A percentile compares a stretch with the other conserved stretches of the same genome.
Evolutionary conservation across 139 green algal genomes (phyloP).

Genomic region (Haematococcus sp.): DNA sequence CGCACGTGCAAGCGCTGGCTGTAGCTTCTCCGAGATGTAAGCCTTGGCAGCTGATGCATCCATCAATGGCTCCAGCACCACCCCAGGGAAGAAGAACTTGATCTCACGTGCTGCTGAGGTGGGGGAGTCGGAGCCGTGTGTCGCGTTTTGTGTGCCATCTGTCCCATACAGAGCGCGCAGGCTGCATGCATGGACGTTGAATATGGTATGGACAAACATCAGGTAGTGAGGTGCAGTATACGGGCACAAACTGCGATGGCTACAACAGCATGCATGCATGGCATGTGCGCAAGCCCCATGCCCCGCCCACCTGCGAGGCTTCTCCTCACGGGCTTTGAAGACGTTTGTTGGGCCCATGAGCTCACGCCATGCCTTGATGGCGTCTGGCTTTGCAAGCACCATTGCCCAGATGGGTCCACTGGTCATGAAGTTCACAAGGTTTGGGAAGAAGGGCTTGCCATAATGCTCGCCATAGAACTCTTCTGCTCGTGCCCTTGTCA

Average conservation of each 20-base stretch:
- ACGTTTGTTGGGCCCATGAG: slow-evolving; percentile 81
- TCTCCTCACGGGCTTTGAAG: slow-evolving; percentile 48
- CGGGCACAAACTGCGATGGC: too few relatives aligned
- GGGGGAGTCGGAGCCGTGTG: slow-evolving; percentile 73
- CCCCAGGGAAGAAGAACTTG: slow-evolving; percentile 77
- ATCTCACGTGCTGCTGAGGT: slow-evolving; percentile 68
- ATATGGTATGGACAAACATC: too few relatives aligned
- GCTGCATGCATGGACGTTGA: slow-evolving; percentile 32
- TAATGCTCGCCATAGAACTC: slow-evolving; percentile 86
- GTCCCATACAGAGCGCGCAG: slow-evolving; percentile 76
- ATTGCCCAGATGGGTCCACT: slow-evolving; percentile 70
- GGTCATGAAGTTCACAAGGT: slow-evolving; percentile 78
- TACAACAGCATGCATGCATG: neutral
- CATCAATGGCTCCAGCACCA: slow-evolving; percentile 27
- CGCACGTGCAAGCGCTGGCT: slow-evolving; percentile 65
- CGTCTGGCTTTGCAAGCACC: slow-evolving; percentile 60
- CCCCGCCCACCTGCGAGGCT: slow-evolving; percentile 47
- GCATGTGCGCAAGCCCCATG: neutral
- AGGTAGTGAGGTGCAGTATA: too few relatives aligned
- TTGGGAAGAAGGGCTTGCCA: slow-evolving; percentile 72
- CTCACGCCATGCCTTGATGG: slow-evolving; percentile 65
- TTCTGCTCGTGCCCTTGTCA: slow-evolving; percentile 51
- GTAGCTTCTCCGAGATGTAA: slow-evolving; percentile 58
- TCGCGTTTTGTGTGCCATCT: slow-evolving; percentile 74
- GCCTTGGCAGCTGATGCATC: slow-evolving; percentile 20